phyloP scores from a whole-genome alignment of 2,329 filamentous ascomycete species.

The Neofusicoccum kwambonambiense region DNA sequence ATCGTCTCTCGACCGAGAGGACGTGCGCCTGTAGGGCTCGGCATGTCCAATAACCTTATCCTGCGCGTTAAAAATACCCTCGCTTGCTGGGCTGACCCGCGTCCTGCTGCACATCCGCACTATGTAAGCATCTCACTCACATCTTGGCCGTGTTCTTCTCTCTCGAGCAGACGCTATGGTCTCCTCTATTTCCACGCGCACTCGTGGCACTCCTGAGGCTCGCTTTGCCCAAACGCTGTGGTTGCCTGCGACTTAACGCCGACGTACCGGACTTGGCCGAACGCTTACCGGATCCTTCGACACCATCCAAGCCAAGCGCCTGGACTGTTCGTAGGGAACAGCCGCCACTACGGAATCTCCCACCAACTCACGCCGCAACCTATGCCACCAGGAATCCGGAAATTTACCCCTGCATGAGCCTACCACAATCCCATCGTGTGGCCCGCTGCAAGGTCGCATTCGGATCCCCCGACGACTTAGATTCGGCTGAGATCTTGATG shows the following conservation, averaged over 20 bases:
- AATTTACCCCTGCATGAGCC: neutral
- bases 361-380: neutral
- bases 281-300: neutral
- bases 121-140: neutral
- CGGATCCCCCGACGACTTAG: neutral
- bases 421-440: neutral
- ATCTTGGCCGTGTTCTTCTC: neutral
- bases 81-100: neutral
- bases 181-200: neutral
- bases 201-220: neutral
- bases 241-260: neutral
- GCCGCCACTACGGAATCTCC: neutral
- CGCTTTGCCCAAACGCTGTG: neutral
- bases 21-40: conserved; percentile 6
- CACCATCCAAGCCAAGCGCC: conserved; percentile 1
- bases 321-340: neutral
- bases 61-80: neutral
- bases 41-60: conserved; percentile 6
- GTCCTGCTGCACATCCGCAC: neutral
- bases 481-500: too few species aligned
- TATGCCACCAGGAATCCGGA: neutral
- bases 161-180: neutral
- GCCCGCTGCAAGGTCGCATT: neutral
- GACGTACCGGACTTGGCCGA: neutral
- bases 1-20: neutral